A percentile compares a stretch with the other conserved stretches of the same genome.
phyloP scores from a whole-genome alignment of 2,329 filamentous ascomycete genomes.

The Cytospora schulzeri region DNA sequence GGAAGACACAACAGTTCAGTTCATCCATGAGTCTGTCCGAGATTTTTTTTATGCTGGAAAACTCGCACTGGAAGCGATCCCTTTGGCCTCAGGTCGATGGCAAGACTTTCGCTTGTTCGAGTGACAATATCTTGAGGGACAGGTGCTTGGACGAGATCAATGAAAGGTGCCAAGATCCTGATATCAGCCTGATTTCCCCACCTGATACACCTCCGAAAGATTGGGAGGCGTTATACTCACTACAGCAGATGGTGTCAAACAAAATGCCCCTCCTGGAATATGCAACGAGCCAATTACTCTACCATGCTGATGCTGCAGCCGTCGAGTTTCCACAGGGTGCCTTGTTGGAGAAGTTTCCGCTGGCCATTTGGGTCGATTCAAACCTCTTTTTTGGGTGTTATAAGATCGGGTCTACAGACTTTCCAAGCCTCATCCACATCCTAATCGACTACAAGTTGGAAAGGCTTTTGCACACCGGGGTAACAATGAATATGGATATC shows the following conservation, averaged over 20 bases:
- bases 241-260: background rate
- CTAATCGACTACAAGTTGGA: too few species aligned
- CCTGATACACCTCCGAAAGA: too few species aligned
- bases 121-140: background rate
- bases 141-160: background rate
- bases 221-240: background rate
- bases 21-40: slow-evolving; percentile 55
- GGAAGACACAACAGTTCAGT: slow-evolving; percentile 45
- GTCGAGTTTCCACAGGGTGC: slow-evolving; percentile 33
- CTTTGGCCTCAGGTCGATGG: slow-evolving; percentile 40
- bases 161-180: background rate
- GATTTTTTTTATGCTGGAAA: slow-evolving; percentile 44
- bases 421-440: background rate
- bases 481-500: background rate
- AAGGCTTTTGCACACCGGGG: too few species aligned
- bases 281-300: slow-evolving; percentile 42
- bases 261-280: slow-evolving; percentile 51
- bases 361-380: slow-evolving; percentile 34
- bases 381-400: slow-evolving; percentile 37
- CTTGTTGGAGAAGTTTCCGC: slow-evolving; percentile 38
- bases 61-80: slow-evolving; percentile 43
- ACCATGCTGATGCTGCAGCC: slow-evolving; percentile 44
- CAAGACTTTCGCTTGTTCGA: slow-evolving; percentile 32
- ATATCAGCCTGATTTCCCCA: background rate
- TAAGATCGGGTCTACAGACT: background rate